phyloP scores from a whole-genome alignment of 805 yeast species.

The Kluyveromyces dobzhanskii region DNA sequence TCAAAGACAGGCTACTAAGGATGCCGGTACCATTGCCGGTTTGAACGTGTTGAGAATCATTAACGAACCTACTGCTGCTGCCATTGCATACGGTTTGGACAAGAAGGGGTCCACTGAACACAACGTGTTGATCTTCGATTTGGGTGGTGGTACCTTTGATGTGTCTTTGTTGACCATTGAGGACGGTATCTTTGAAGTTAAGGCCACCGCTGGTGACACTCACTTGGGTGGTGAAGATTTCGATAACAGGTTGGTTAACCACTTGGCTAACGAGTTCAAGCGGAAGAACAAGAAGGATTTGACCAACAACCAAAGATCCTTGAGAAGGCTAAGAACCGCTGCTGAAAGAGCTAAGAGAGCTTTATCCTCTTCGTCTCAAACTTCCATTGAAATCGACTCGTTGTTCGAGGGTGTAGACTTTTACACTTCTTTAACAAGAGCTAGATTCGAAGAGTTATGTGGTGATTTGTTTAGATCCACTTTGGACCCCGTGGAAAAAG shows the following conservation, averaged over 20 bases:
- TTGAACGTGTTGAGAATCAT: conserved; percentile 89
- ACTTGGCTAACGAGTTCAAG: conserved; percentile 87
- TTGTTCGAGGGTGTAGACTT: conserved; percentile 92
- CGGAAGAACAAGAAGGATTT: conserved; percentile 92
- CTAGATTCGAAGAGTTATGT: conserved; percentile 95
- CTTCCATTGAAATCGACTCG: conserved; percentile 92
- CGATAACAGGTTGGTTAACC: conserved; percentile 88
- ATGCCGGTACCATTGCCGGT: conserved; percentile 95
- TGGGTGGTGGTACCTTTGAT: conserved; percentile 98
- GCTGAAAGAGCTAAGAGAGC: conserved; percentile 99
- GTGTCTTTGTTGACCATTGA: conserved; percentile 85
- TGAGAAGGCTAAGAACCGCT: conserved; percentile 95
- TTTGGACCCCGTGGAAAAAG: conserved; percentile 91
- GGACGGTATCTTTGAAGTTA: conserved; percentile 94
- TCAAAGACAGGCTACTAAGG: conserved; percentile 97
- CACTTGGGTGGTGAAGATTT: conserved; percentile 98
- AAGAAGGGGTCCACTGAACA: conserved; percentile 69
- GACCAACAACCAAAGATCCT: conserved; percentile 84
- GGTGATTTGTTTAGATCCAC: conserved; percentile 91
- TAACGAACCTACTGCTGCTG: conserved; percentile 97
- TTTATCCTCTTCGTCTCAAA: conserved; percentile 90
- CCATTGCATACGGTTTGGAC: conserved; percentile 92
- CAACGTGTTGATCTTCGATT: conserved; percentile 84
- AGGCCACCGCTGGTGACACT: conserved; percentile 67
- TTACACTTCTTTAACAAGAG: conserved; percentile 94